These are phyloP conservation scores for Terana coerulea DNA, from an alignment of 768 basidiomycete genomes.

Conservation along the genomic window DNA sequence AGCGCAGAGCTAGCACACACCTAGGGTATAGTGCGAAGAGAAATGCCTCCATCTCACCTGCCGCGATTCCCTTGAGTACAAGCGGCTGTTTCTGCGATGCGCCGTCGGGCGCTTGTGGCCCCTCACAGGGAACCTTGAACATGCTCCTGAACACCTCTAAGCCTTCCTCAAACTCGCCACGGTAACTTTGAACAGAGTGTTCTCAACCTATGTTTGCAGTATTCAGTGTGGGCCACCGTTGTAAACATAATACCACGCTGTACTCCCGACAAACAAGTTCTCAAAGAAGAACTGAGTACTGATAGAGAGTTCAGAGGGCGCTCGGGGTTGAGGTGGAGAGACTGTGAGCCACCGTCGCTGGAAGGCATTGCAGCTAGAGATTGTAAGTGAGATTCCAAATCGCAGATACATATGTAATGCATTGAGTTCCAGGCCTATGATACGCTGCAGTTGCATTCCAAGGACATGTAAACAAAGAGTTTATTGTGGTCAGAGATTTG, in stretches of 20 bases:
- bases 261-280: neutral
- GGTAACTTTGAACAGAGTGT: neutral
- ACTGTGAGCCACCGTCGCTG: too few relatives aligned
- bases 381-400: too few relatives aligned
- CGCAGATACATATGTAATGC: too few relatives aligned
- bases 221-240: neutral
- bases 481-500: too few relatives aligned
- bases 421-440: too few relatives aligned
- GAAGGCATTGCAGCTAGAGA: too few relatives aligned
- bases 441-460: too few relatives aligned
- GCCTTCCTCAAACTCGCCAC: neutral
- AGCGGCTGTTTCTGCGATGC: neutral
- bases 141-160: neutral
- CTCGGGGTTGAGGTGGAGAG: too few relatives aligned
- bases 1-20: neutral
- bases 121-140: neutral
- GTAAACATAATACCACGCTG: too few relatives aligned
- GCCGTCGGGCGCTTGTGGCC: neutral
- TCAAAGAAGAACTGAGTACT: neutral
- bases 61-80: neutral
- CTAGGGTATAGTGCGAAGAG: neutral
- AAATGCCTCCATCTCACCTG: neutral
- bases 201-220: neutral
- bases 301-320: too few relatives aligned
- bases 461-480: too few relatives aligned